Percentiles rank a stretch among this genome's conserved stretches.
Conservation (phyloP, 163 green algal genomes). For the Prototheca cutis region DNA sequence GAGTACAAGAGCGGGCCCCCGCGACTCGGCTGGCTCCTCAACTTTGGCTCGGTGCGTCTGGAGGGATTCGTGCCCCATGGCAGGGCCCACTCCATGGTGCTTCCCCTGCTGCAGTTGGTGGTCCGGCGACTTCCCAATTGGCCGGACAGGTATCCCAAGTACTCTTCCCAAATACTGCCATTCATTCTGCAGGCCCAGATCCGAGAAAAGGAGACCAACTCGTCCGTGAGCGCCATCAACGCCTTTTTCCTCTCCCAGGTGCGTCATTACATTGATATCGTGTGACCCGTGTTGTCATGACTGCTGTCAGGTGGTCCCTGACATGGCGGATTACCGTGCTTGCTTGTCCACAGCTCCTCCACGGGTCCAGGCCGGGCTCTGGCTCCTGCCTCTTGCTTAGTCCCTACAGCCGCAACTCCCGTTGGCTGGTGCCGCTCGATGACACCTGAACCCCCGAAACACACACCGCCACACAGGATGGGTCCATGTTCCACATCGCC, state of each 20-base stretch:
- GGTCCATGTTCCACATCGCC: conserved; percentile 85
- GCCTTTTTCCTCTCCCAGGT: conserved; percentile 94
- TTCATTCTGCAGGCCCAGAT: background rate
- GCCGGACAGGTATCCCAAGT: too few relatives aligned
- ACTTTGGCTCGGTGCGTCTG: conserved; percentile 59
- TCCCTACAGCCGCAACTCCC: too few relatives aligned
- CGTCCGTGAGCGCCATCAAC: conserved; percentile 58
- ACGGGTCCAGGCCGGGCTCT: background rate
- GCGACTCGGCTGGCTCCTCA: conserved; percentile 85
- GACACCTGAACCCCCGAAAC: background rate
- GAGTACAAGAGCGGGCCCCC: conserved; percentile 33
- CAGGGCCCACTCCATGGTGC: background rate
- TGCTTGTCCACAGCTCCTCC: background rate
- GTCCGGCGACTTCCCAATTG: too few relatives aligned
- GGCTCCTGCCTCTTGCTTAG: too few relatives aligned
- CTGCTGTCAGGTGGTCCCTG: background rate
- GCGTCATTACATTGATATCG: background rate
- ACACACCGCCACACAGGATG: conserved; percentile 52
- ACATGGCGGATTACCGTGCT: background rate
- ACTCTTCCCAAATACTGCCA: background rate
- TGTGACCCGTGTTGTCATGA: background rate
- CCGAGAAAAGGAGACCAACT: background rate
- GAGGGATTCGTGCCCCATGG: background rate
- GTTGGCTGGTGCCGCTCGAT: too few relatives aligned
- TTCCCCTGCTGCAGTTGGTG: too few relatives aligned